Evolutionary conservation across 495 filamentous ascomycete genomes (phyloP).

Genomic region (Aspergillus affinis): DNA sequence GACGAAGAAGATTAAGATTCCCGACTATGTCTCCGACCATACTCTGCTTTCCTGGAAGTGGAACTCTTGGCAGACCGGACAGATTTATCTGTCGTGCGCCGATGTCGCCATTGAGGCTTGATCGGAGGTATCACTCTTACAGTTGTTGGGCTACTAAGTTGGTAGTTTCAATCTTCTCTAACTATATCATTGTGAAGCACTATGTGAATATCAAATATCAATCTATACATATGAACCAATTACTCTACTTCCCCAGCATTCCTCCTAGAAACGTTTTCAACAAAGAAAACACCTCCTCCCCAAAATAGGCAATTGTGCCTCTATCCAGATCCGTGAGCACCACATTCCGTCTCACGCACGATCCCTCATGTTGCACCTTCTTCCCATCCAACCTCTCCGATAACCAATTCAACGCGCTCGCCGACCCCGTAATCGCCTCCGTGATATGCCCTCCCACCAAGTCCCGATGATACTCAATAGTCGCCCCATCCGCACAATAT

Average conservation of each 20-base stretch:
- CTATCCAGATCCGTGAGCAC: slow-evolving; percentile 9
- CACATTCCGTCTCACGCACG: slow-evolving; percentile 17
- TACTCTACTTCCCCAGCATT: slow-evolving; percentile 4
- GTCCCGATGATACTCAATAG: slow-evolving; percentile 9
- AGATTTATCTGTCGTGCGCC: slow-evolving; percentile 56
- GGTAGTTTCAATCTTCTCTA: too few species aligned
- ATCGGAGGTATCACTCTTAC: too few species aligned
- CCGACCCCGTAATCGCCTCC: slow-evolving; percentile 6
- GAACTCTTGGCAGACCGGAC: slow-evolving; percentile 57
- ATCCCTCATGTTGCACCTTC: slow-evolving; percentile 8
- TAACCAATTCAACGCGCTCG: slow-evolving; percentile 7
- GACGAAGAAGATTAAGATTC: slow-evolving; percentile 54
- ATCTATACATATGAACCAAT: too few species aligned
- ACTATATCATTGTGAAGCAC: too few species aligned
- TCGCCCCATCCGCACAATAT: slow-evolving; percentile 32
- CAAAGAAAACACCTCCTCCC: slow-evolving; percentile 15
- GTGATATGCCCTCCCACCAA: slow-evolving; percentile 8
- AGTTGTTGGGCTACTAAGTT: too few species aligned
- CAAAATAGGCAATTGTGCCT: slow-evolving; percentile 9
- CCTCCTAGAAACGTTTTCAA: slow-evolving; percentile 13
- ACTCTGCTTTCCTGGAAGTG: slow-evolving; percentile 55
- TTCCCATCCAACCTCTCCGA: slow-evolving; percentile 3
- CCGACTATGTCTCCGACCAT: slow-evolving; percentile 44
- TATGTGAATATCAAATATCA: too few species aligned
- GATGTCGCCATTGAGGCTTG: slow-evolving; percentile 46